phyloP scores from a whole-genome alignment of 306 rosid genomes.

The Pterocarpus santalinus region DNA sequence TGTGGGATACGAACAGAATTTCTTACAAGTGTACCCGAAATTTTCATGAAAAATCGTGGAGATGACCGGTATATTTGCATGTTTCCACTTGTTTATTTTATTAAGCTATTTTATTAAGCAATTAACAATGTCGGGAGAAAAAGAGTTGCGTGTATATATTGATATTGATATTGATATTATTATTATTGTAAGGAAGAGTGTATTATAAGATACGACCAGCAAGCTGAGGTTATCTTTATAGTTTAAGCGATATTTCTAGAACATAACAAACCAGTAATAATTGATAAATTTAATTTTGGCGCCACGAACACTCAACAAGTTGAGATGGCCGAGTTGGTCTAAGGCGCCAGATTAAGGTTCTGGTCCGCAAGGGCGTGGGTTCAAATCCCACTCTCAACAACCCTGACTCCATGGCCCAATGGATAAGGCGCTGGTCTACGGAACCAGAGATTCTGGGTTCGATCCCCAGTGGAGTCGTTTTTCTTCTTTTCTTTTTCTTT shows the following conservation, averaged over 20 bases:
- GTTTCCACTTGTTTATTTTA: not conserved
- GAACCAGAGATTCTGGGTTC: slow-evolving; percentile 85
- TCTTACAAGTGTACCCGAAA: not conserved
- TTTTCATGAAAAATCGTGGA: not conserved
- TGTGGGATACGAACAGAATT: not conserved
- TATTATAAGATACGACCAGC: not conserved
- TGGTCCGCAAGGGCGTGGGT: slow-evolving; percentile 50
- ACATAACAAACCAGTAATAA: no score
- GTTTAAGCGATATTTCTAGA: no score
- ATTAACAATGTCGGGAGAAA: not conserved
- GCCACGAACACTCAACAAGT: not conserved
- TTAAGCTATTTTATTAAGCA: slow-evolving; percentile 8
- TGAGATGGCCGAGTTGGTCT: slow-evolving; percentile 47
- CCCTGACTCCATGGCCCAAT: slow-evolving; percentile 49
- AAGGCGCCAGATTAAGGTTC: slow-evolving; percentile 49
- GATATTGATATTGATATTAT: no score
- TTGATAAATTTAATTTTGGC: no score
- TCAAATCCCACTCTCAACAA: slow-evolving; percentile 51
- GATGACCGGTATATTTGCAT: not conserved
- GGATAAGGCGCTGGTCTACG: slow-evolving; percentile 89
- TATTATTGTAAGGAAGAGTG: not conserved
- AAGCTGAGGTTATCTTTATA: slow-evolving; percentile 2
- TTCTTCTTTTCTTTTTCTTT: no score
- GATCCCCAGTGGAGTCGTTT: slow-evolving; percentile 66
- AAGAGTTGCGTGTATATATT: not conserved